Conservation (phyloP, 192 early-diverging fungal genomes). For the Pilaira anomala region DNA sequence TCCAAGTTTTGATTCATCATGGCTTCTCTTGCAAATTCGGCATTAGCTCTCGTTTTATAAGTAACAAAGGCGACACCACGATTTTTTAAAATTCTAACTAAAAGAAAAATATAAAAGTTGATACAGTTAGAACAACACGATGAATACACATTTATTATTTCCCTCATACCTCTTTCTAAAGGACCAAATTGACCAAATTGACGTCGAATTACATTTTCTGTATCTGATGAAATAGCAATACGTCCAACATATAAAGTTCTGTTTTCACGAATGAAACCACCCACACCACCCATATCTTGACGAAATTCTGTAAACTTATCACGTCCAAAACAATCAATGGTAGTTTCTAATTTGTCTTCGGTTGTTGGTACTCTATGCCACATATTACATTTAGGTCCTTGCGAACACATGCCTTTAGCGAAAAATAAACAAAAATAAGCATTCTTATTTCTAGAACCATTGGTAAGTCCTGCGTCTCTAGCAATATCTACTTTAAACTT, state of each 20-base stretch:
- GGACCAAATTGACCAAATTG: constrained; percentile 79
- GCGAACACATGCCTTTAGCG: constrained; percentile 74
- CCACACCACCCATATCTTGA: constrained; percentile 62
- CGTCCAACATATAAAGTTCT: constrained; percentile 77
- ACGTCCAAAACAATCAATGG: constrained; percentile 78
- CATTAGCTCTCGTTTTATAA: constrained; percentile 63
- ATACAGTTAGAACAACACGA: neutral
- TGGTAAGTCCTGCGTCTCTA: constrained; percentile 69
- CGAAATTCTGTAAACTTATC: constrained; percentile 65
- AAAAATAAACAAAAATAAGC: constrained; percentile 82
- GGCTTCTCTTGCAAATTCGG: constrained; percentile 89
- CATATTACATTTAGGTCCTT: constrained; percentile 55
- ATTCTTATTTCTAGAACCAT: constrained; percentile 55
- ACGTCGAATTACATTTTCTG: constrained; percentile 50
- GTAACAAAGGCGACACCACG: constrained; percentile 84
- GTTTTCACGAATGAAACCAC: constrained; percentile 74
- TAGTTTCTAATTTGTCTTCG: constrained; percentile 50
- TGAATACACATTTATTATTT: no score
- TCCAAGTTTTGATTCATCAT: constrained; percentile 82
- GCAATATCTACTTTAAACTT: constrained; percentile 58
- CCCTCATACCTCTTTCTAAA: constrained; percentile 70
- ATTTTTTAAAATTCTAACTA: constrained; percentile 65
- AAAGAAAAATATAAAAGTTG: constrained; percentile 10
- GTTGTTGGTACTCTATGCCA: constrained; percentile 50
- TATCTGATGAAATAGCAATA: constrained; percentile 38